Conservation (phyloP, 2,329 filamentous ascomycete species). For the Tolypocladium capitatum region DNA sequence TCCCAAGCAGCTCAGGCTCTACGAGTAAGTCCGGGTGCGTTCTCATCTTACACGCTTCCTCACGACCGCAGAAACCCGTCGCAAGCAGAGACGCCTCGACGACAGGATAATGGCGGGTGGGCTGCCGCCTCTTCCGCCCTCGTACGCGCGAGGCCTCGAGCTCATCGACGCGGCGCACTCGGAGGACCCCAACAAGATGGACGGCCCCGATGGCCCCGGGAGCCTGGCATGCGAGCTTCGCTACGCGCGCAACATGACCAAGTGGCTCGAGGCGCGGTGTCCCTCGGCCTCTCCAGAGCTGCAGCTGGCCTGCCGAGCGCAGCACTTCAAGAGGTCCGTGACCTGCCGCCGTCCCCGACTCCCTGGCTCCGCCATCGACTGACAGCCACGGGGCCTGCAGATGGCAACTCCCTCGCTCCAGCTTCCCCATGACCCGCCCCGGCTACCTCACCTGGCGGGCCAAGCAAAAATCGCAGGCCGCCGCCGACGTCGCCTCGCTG, state of each 20-base stretch:
- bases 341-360: background rate
- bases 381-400: slow-evolving; percentile 13
- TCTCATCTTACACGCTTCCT: background rate
- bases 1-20: background rate
- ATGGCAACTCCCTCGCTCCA: slow-evolving; percentile 67
- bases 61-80: no score
- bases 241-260: slow-evolving; percentile 69
- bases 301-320: slow-evolving; percentile 65
- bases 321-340: slow-evolving; percentile 58
- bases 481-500: slow-evolving; percentile 40
- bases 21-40: no score
- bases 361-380: background rate
- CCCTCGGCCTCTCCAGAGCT: slow-evolving; percentile 53
- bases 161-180: slow-evolving; percentile 56
- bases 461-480: slow-evolving; percentile 55
- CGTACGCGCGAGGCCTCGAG: slow-evolving; percentile 40
- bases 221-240: slow-evolving; percentile 63
- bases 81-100: background rate
- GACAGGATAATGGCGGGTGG: background rate
- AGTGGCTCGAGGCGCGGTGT: slow-evolving; percentile 49
- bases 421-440: slow-evolving; percentile 58
- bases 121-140: slow-evolving; percentile 20
- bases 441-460: slow-evolving; percentile 75
- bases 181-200: slow-evolving; percentile 21
- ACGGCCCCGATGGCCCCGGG: slow-evolving; percentile 27